Base-by-base conservation (phyloP, 352 stramenopile genomes). In the Peronospora belbahrii region DNA sequence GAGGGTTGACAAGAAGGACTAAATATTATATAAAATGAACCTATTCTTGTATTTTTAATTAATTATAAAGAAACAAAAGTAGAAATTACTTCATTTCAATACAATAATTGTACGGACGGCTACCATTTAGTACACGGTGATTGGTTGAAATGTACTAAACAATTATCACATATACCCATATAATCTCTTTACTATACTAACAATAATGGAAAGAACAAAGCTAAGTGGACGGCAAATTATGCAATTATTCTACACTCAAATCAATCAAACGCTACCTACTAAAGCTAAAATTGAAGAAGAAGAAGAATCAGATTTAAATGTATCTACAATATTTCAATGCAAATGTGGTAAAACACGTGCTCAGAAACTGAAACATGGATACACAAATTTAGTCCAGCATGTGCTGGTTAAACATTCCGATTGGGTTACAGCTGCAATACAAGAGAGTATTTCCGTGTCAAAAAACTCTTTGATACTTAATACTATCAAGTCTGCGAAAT, bases 321-420 rank as follows among this genome's bases (percentile, higher is more conserved):
- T 18, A 6, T 33, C 60, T 14, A 59, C 49, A 14, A 8, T 63
- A 13, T 85, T 82, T 50, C 73, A 60, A 31, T 88, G 76, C 27
- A 73, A 69, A 48, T 88, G 76, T 34, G 73, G 73, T 51, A 83
- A 83, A 38, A 62, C 65, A 17, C 66, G 75, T 14, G 39, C 67
- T 17, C 71, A 83, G 56, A 65, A 53, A 38, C 56, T 80, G 31
- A 65, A 68, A 33, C 52, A 77, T 34, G 63, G 73, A 1, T 84
- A 83, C 59, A 74, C 70, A 14, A 82, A 82, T 51, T 48, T 88
- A 35, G 76, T 74, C 50, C 70, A 84, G 40, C 76, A 88, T 44
- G 57, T 88, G 22, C 25, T 75, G 19, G 42, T 80, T 17, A 85
- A 88, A 39, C 76, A 88, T 54, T 47, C 61, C 13, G 67, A 82